A percentile compares a stretch with the other conserved stretches of the same genome.
Evolutionary conservation across 768 basidiomycete genomes (phyloP).

Genomic region (Dacryopinax primogenitus): DNA sequence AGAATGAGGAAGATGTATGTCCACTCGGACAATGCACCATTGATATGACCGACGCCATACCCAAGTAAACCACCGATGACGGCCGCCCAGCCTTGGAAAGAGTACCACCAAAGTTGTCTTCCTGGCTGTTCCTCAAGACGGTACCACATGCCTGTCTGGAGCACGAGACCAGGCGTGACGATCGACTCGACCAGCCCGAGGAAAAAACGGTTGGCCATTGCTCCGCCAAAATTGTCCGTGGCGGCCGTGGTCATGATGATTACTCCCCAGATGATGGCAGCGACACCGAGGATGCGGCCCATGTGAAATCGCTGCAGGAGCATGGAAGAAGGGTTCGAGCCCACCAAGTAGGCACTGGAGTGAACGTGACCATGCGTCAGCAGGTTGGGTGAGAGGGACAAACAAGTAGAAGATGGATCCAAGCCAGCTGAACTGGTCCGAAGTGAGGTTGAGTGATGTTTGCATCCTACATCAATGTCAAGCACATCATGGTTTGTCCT

Average conservation of each 20-base stretch:
- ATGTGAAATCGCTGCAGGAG: slow-evolving; percentile 22
- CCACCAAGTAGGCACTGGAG: slow-evolving; percentile 24
- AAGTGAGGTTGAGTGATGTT: slow-evolving; percentile 12
- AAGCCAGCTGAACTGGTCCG: slow-evolving; percentile 16
- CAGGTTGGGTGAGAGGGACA: background rate
- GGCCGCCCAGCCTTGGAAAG: slow-evolving; percentile 19
- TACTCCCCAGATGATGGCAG: slow-evolving; percentile 27
- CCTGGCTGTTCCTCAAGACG: slow-evolving; percentile 23
- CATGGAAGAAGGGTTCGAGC: slow-evolving; percentile 24
- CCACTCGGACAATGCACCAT: slow-evolving; percentile 23
- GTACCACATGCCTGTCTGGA: slow-evolving; percentile 28
- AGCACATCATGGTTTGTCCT: too few relatives aligned
- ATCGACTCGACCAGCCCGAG: slow-evolving; percentile 24
- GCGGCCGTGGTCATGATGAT: slow-evolving; percentile 26
- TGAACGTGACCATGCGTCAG: background rate
- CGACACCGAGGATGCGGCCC: slow-evolving; percentile 17
- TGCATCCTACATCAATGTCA: slow-evolving; percentile 1
- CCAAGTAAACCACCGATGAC: slow-evolving; percentile 24
- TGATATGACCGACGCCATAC: slow-evolving; percentile 23
- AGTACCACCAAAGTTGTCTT: slow-evolving; percentile 25
- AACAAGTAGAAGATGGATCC: slow-evolving; percentile 16
- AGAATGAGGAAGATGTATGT: slow-evolving; percentile 24
- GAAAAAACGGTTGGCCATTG: slow-evolving; percentile 23
- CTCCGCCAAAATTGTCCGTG: slow-evolving; percentile 21
- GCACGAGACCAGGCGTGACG: slow-evolving; percentile 25